Evolutionary conservation across 1,284 basidiomycete genomes (phyloP), one percentile per base, ranked within the genome.

Genomic region (Tilletiaria anomala): DNA sequence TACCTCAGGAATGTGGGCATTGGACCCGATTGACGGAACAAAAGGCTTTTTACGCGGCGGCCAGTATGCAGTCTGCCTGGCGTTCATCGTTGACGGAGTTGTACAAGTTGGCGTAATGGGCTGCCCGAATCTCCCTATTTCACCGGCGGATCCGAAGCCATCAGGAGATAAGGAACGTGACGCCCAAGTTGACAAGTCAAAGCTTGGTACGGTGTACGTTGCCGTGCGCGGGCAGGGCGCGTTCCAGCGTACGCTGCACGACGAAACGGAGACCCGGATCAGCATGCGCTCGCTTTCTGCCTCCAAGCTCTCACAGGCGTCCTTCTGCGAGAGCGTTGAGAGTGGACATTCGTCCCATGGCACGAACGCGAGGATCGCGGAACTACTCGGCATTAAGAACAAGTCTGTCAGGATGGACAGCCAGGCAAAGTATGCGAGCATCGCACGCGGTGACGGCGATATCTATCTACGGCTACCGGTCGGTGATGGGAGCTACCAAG

Each of bases 51-150:
- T 97, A 33, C 79, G 91, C 17, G 87, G 88, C 10, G 89, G 85
- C 43, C 93, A 99, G 69, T 99, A 91, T 62, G 91, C 91, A 4
- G 86, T 97, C 20, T 97, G 91, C 69, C 73, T 99, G 21, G 83
- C 87, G 0, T 75, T 97, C 46, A 78, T 97, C 56, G 75, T 87
- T 43, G 79, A 96, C 55, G 77, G 83, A 0, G 67, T 79, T 44
- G 85, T 91, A 12, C 50, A 57, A 37, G 47, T 66, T 3, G 89
- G 88, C 16, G 80, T 93, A 16, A 86, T 96, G 61, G 91, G 89
- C 4, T 96, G 89, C 68, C 91, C 89, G 1, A 97, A 97, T 69
- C 73, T 97, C 18, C 68, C 71, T 3, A 54, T 64, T 35, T 65
- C 70, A 37, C 80, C 78, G 26, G 39, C 37, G 0, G 49, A 55